A percentile compares a stretch with the other conserved stretches of the same genome.
phyloP scores from a whole-genome alignment of 306 rosid species.

The Quercus aquifolioides region DNA sequence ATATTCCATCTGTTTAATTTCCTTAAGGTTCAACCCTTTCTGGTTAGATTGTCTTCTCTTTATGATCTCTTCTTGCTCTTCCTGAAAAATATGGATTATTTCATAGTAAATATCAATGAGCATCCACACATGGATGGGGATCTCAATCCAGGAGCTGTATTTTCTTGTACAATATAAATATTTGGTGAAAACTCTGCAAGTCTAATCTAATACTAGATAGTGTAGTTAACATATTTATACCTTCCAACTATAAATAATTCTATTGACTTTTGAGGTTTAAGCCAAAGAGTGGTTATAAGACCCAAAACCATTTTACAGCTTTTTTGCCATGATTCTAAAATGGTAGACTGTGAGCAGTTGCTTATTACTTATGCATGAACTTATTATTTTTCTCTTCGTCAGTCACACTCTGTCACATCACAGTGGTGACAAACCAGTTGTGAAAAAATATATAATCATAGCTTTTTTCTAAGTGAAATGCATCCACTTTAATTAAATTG shows the following conservation, averaged over 20 bases:
- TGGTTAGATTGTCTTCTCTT: constrained; percentile 19
- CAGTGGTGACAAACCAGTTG: too few relatives aligned
- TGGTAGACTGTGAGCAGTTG: too few relatives aligned
- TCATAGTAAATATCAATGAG: background rate
- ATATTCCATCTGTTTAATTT: constrained; percentile 35
- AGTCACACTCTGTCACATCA: too few relatives aligned
- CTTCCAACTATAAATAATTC: too few relatives aligned
- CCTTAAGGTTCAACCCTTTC: constrained; percentile 20
- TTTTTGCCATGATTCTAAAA: too few relatives aligned
- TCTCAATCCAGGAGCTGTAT: background rate
- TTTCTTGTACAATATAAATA: background rate
- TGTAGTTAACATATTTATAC: too few relatives aligned
- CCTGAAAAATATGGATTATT: background rate
- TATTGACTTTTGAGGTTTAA: background rate
- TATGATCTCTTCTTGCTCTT: constrained; percentile 28
- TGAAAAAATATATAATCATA: too few relatives aligned
- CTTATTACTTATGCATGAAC: fast-evolving
- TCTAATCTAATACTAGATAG: too few relatives aligned
- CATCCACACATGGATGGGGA: background rate
- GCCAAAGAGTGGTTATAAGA: background rate
- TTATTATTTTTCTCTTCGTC: too few relatives aligned
- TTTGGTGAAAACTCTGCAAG: too few relatives aligned
- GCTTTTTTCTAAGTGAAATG: background rate
- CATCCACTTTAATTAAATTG: background rate
- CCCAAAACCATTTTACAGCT: too few relatives aligned